Conservation (phyloP, 1,284 basidiomycete genomes). For the Puccinia horiana region DNA sequence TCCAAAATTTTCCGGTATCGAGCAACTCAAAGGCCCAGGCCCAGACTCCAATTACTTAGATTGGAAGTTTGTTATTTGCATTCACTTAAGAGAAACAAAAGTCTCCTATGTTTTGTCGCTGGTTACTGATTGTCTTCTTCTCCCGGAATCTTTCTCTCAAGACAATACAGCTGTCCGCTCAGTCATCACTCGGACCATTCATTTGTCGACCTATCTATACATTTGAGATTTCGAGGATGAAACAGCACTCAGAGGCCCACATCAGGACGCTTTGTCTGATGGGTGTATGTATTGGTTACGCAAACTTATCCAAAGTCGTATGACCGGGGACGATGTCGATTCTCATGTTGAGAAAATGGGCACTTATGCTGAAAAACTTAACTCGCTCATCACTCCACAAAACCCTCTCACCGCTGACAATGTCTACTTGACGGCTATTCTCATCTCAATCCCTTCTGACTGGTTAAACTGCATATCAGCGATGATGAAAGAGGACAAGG, state of each 20-base stretch:
- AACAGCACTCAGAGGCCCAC: background rate
- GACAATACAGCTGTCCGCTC: slow-evolving; percentile 3
- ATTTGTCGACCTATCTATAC: background rate
- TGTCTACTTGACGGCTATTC: background rate
- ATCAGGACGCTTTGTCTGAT: slow-evolving; percentile 4
- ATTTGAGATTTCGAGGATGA: background rate
- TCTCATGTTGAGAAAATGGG: background rate
- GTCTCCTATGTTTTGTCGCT: background rate
- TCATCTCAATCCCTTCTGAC: slow-evolving; percentile 13
- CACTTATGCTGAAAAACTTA: no score
- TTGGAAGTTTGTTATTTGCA: slow-evolving; percentile 1
- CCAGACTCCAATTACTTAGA: slow-evolving; percentile 11
- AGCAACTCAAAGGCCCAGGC: background rate
- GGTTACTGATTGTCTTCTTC: background rate
- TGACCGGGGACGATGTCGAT: slow-evolving; percentile 6
- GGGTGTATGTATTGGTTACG: slow-evolving; percentile 10
- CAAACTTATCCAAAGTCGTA: background rate
- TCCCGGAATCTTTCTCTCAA: background rate
- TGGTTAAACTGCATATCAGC: slow-evolving; percentile 22
- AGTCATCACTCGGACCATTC: background rate
- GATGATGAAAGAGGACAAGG: slow-evolving; percentile 20
- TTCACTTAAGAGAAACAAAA: background rate
- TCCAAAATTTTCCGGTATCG: background rate
- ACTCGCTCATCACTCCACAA: background rate
- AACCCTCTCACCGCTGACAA: slow-evolving; percentile 26